Evolutionary conservation across 2,329 filamentous ascomycete genomes (phyloP), one percentile per base, ranked within the genome.

Genomic region (Sporothrix dimorphospora): DNA sequence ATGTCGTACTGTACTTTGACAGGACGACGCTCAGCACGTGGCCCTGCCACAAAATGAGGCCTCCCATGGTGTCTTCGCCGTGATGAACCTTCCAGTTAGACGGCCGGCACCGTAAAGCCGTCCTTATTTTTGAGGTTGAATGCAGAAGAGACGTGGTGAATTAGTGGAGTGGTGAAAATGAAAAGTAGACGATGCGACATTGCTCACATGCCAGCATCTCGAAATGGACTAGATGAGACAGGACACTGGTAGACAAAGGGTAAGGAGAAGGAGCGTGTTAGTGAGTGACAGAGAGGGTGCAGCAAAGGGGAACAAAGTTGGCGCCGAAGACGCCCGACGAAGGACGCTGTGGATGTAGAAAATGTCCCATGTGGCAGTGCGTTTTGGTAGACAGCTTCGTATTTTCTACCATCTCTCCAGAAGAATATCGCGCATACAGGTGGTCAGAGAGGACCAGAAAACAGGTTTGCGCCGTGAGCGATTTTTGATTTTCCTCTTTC

Each of bases 381-480:
- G 4, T 19, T 24, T 27, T 27, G 38, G 9, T 7, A 7, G 38
- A 38, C 34, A 11, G 27, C 12, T 14, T 59, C 16, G 55, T 59
- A 27, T 27, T 27, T 65, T 65, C 38, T 38, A 65, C 38, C 59
- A 45, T 65, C 61, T 9, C 61, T 30, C 61, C 61, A 65, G 19
- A 45, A 34, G 27, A 40, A 65, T 65, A 61, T 65, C 42, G 40
- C 61, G 30, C 61, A 30, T 47, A 65, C 21, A 65, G 4, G 14
- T 19, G 7, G 24, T 9, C 16, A 8, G 38, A 27, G 9, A 24
- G 12, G 11, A 11, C 59, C 7, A 21, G 40, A 49, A 66, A 66
- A 34, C 61, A 47, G 61, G 61, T 66, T 66, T 45, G 14, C 8
- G 57, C 57, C 30, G 49, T 49, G 61, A 49, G 61, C 61, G 61